Percentiles rank a stretch among this genome's conserved stretches.
Conservation (phyloP, 78 protist genomes). For the Chrysochromulina parva region DNA sequence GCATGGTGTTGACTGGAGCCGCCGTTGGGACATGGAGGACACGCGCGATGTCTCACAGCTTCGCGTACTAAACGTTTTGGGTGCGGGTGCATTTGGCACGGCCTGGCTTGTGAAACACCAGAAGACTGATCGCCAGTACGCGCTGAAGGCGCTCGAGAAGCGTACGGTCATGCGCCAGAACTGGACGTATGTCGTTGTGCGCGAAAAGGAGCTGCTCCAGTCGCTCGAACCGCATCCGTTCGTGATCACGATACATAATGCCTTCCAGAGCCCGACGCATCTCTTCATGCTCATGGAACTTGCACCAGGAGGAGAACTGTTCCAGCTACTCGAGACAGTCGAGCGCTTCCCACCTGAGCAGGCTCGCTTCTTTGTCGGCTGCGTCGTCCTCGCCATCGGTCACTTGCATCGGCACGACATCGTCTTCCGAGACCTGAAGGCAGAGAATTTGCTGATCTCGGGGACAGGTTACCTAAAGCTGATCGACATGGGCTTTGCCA, state of each 20-base stretch:
- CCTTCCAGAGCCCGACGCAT: neutral
- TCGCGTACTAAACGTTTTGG: neutral
- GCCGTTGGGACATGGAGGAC: neutral
- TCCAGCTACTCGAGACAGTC: slow-evolving; percentile 55
- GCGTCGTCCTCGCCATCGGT: slow-evolving; percentile 20
- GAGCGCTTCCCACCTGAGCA: slow-evolving; percentile 39
- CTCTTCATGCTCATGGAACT: slow-evolving; percentile 79
- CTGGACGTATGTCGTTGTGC: slow-evolving; percentile 43
- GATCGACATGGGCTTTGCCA: slow-evolving; percentile 11
- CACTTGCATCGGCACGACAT: slow-evolving; percentile 32
- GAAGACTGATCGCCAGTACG: neutral
- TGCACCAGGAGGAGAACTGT: slow-evolving; percentile 88
- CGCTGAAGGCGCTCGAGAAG: slow-evolving; percentile 48
- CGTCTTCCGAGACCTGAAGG: slow-evolving; percentile 77
- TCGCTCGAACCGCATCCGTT: slow-evolving; percentile 68
- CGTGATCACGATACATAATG: slow-evolving; percentile 50
- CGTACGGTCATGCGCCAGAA: slow-evolving; percentile 51
- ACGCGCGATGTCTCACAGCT: neutral
- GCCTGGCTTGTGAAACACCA: neutral
- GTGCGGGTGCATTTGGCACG: neutral
- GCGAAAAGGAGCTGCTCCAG: slow-evolving; percentile 71
- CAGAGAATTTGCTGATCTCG: slow-evolving; percentile 83
- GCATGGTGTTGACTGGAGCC: neutral
- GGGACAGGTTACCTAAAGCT: slow-evolving; percentile 54
- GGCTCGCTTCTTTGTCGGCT: slow-evolving; percentile 33